These are phyloP conservation scores for Colletotrichum sp. DNA, from an alignment of 2,329 filamentous ascomycete species.

Conservation along the genomic window DNA sequence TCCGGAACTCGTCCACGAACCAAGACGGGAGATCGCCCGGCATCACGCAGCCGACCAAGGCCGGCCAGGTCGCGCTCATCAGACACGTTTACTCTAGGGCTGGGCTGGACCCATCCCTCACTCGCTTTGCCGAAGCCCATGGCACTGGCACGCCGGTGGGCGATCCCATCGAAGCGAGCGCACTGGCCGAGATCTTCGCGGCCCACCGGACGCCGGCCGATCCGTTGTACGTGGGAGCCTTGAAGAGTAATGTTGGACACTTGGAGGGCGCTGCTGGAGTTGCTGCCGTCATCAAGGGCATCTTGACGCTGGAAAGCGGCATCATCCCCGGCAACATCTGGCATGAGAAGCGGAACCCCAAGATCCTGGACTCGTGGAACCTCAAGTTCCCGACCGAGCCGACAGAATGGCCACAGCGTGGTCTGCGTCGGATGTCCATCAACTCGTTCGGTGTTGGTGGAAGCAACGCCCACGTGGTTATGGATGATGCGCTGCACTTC, in stretches of 20 bases:
- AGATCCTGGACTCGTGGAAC: slow-evolving; percentile 29
- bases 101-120: slow-evolving; percentile 27
- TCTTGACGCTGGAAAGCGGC: slow-evolving; percentile 32
- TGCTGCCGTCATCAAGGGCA: slow-evolving; percentile 30
- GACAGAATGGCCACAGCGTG: slow-evolving; percentile 25
- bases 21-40: slow-evolving; percentile 47
- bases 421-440: slow-evolving; percentile 57
- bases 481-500: slow-evolving; percentile 37
- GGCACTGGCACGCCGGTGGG: slow-evolving; percentile 62
- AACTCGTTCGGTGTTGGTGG: slow-evolving; percentile 43
- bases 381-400: slow-evolving; percentile 34
- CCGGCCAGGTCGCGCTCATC: slow-evolving; percentile 39
- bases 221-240: slow-evolving; percentile 27
- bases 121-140: slow-evolving; percentile 47
- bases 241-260: slow-evolving; percentile 32
- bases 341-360: slow-evolving; percentile 32
- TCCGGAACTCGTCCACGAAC: slow-evolving; percentile 40
- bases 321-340: slow-evolving; percentile 35
- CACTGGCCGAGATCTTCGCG: slow-evolving; percentile 49
- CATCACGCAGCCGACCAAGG: slow-evolving; percentile 36
- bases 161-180: slow-evolving; percentile 58
- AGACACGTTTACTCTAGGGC: slow-evolving; percentile 36
- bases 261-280: slow-evolving; percentile 25
- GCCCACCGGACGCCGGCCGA: slow-evolving; percentile 37
- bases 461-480: slow-evolving; percentile 23